A percentile compares a stretch with the other conserved stretches of the same genome.
Conservation (phyloP, 2,329 filamentous ascomycete species). For the Trichoderma cornu-damae region DNA sequence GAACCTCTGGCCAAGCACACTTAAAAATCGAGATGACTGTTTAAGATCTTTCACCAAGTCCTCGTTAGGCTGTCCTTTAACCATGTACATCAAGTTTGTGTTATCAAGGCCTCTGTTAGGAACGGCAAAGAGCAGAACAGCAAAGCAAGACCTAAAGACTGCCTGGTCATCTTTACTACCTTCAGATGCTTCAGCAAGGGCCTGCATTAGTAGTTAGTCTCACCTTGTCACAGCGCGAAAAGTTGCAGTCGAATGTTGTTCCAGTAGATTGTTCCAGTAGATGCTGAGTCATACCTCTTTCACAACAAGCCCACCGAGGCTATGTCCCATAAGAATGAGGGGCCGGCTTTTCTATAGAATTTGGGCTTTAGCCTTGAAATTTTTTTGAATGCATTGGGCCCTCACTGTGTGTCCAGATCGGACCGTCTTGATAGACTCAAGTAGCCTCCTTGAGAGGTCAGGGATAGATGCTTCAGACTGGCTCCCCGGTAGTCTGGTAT, state of each 20-base stretch:
- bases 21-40: constrained; percentile 23
- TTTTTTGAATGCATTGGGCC: rapidly evolving
- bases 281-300: constrained; percentile 12
- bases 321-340: constrained; percentile 23
- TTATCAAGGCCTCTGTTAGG: constrained; percentile 27
- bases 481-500: constrained; percentile 25
- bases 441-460: not conserved
- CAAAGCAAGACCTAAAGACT: constrained; percentile 22
- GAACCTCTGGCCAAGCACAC: constrained; percentile 22
- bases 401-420: not conserved
- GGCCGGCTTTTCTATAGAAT: not conserved
- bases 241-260: no score
- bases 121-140: constrained; percentile 29
- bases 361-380: not conserved
- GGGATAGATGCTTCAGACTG: constrained; percentile 22
- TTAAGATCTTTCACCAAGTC: constrained; percentile 23
- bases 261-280: not conserved
- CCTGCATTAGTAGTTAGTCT: constrained; percentile 12
- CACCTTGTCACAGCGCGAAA: not conserved
- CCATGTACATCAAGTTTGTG: constrained; percentile 22
- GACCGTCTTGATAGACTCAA: not conserved
- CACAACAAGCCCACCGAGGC: constrained; percentile 26
- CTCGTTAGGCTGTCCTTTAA: constrained; percentile 26
- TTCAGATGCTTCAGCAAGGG: constrained; percentile 20
- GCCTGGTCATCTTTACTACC: constrained; percentile 5